Percentiles rank a stretch among this genome's conserved stretches.
phyloP scores from a whole-genome alignment of 176 grass and related monocot genomes.

The Carex cristatella region DNA sequence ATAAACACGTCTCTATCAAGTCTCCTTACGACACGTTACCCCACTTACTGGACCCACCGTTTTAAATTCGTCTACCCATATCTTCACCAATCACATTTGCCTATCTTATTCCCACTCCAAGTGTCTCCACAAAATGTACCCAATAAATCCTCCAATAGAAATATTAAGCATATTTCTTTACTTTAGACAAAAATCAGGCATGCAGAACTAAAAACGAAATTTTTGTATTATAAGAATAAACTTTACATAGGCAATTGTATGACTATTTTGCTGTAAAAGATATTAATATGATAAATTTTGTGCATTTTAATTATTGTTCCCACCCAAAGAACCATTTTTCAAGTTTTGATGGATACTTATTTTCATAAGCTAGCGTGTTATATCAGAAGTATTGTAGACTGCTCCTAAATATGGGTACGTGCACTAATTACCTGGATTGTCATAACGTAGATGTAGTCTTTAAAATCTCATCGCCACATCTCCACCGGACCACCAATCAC shows the following conservation, averaged over 20 bases:
- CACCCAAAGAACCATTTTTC: neutral
- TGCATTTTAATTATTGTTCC: neutral
- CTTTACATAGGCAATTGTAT: neutral
- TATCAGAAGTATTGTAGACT: too few species aligned
- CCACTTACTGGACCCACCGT: conserved; percentile 6
- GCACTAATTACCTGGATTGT: neutral
- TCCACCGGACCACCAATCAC: neutral
- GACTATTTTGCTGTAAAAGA: neutral
- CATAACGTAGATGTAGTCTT: neutral
- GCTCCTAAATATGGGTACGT: neutral
- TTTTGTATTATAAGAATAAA: neutral
- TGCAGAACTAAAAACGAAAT: neutral
- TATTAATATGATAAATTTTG: neutral
- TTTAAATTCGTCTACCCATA: conserved; percentile 8
- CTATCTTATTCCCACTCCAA: neutral
- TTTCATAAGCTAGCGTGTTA: too few species aligned
- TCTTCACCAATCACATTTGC: neutral
- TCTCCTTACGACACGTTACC: conserved; percentile 6
- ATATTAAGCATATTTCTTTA: neutral
- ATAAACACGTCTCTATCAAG: neutral
- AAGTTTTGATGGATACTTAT: neutral
- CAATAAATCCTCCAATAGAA: neutral
- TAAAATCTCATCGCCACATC: neutral
- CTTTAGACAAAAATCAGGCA: neutral
- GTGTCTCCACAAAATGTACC: neutral